phyloP scores from a whole-genome alignment of 805 yeast species.

The Wickerhamomyces silvicola region DNA sequence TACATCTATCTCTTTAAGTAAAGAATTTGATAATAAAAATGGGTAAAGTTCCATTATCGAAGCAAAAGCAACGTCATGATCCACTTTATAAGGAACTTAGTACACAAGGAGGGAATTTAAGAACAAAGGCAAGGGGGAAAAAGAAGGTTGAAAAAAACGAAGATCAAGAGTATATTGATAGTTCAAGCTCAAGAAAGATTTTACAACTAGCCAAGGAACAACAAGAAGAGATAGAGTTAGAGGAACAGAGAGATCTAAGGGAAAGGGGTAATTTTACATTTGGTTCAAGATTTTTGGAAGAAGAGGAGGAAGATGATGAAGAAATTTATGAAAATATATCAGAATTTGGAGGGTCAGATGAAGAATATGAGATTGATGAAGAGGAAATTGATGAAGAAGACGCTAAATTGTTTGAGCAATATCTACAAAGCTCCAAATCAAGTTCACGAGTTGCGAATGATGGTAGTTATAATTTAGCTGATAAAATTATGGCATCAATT shows the following conservation, averaged over 20 bases:
- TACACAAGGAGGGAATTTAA: slow-evolving; percentile 66
- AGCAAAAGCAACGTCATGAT: slow-evolving; percentile 63
- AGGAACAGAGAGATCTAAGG: slow-evolving; percentile 36
- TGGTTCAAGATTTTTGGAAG: slow-evolving; percentile 38
- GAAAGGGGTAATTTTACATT: slow-evolving; percentile 21
- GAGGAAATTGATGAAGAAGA: slow-evolving; percentile 74
- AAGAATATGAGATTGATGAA: slow-evolving; percentile 52
- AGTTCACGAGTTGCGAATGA: slow-evolving; percentile 28
- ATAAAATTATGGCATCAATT: slow-evolving; percentile 86
- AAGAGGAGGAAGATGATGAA: slow-evolving; percentile 29
- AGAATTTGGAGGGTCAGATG: slow-evolving; percentile 44
- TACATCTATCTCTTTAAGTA: too few species aligned
- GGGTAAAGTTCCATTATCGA: slow-evolving; percentile 60
- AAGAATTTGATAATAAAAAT: slow-evolving; percentile 29
- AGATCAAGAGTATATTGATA: slow-evolving; percentile 65
- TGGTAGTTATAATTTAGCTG: slow-evolving; percentile 71
- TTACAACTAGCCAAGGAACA: slow-evolving; percentile 87
- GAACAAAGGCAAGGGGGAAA: slow-evolving; percentile 32
- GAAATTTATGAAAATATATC: slow-evolving; percentile 37
- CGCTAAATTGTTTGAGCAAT: slow-evolving; percentile 75
- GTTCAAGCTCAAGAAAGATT: slow-evolving; percentile 77
- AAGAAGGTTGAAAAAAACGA: slow-evolving; percentile 36
- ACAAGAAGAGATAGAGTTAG: slow-evolving; percentile 81
- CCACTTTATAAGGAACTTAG: slow-evolving; percentile 76
- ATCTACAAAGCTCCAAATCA: slow-evolving; percentile 42